Conservation (phyloP, 495 filamentous ascomycete genomes). For the Thozetella sp. region DNA sequence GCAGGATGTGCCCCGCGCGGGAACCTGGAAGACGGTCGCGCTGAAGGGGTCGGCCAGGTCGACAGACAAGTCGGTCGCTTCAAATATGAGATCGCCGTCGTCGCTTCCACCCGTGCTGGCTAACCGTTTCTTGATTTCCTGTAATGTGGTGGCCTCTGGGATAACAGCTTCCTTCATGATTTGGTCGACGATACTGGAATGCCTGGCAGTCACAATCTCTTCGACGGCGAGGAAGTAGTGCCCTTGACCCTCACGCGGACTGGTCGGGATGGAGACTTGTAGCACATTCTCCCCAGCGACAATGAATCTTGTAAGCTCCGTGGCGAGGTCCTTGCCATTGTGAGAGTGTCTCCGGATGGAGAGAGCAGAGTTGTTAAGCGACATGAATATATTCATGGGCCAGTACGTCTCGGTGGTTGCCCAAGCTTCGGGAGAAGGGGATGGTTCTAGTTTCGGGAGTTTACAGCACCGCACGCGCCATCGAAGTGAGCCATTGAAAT, state of each 20-base stretch:
- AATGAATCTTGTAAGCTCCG: constrained; percentile 67
- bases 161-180: constrained; percentile 33
- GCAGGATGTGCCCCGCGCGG: constrained; percentile 63
- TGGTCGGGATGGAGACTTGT: constrained; percentile 50
- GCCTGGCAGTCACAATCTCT: constrained; percentile 53
- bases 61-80: constrained; percentile 65
- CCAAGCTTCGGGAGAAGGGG: constrained; percentile 54
- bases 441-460: background rate
- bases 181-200: constrained; percentile 47
- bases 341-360: constrained; percentile 64
- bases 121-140: constrained; percentile 53
- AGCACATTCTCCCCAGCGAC: constrained; percentile 59
- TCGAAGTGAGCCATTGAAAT: constrained; percentile 36
- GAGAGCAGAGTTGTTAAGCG: constrained; percentile 64
- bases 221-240: constrained; percentile 65
- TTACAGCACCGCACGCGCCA: constrained; percentile 39
- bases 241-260: constrained; percentile 31
- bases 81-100: constrained; percentile 71
- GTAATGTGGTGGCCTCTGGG: constrained; percentile 34
- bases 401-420: constrained; percentile 62
- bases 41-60: constrained; percentile 78
- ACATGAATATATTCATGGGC: constrained; percentile 71
- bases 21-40: constrained; percentile 65
- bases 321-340: constrained; percentile 73
- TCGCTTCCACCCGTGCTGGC: constrained; percentile 18